A percentile compares a stretch with the other conserved stretches of the same genome.
Conservation (phyloP, 2,329 filamentous ascomycete species). For the Cladosporium sp. region DNA sequence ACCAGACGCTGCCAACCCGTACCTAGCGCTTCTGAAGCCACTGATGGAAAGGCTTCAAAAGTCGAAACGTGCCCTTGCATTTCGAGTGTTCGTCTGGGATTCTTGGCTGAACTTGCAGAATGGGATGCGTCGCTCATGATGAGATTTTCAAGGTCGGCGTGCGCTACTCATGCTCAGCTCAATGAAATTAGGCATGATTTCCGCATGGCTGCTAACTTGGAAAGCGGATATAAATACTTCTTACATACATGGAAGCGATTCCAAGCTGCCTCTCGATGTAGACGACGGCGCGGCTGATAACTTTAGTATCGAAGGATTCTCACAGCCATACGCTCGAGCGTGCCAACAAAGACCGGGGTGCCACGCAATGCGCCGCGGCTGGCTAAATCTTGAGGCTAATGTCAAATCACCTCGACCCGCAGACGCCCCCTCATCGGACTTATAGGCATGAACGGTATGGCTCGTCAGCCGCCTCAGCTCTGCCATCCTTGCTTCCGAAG, state of each 20-base stretch:
- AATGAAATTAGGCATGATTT: neutral
- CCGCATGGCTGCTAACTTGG: too few species aligned
- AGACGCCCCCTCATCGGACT: too few species aligned
- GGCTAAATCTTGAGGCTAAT: constrained; percentile 1
- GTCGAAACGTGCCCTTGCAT: neutral
- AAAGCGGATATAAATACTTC: too few species aligned
- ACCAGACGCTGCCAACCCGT: neutral
- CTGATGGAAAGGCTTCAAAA: neutral
- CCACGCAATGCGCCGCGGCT: neutral
- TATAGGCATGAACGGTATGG: too few species aligned
- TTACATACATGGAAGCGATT: too few species aligned
- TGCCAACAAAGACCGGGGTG: constrained; percentile 1
- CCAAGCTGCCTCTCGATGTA: neutral
- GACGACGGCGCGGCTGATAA: neutral
- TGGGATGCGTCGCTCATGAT: neutral
- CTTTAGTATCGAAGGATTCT: neutral
- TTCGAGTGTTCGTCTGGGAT: neutral
- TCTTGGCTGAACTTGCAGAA: neutral
- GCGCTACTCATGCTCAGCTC: neutral
- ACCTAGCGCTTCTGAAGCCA: neutral
- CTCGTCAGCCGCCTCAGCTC: too few species aligned
- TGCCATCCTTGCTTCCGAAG: too few species aligned
- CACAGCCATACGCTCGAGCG: neutral
- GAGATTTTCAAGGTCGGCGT: neutral
- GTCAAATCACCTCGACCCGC: too few species aligned